Percentiles rank a stretch among this genome's conserved stretches.
Evolutionary conservation across 768 basidiomycete genomes (phyloP).

Genomic region (Phlegmacium glaucopus): DNA sequence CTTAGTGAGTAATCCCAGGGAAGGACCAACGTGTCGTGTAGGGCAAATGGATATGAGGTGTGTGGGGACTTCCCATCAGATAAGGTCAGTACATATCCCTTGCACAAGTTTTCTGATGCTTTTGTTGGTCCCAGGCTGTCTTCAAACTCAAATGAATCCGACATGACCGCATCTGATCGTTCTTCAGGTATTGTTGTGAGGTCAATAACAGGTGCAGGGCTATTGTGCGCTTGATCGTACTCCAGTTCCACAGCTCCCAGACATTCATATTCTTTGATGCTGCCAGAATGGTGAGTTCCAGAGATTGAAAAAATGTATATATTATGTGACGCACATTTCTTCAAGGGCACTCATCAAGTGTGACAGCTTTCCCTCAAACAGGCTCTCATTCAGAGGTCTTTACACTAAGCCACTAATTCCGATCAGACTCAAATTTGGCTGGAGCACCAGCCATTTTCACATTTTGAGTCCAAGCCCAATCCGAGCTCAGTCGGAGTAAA

Average conservation of each 20-base stretch:
- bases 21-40: constrained; percentile 14
- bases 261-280: too few relatives aligned
- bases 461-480: too few relatives aligned
- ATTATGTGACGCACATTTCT: constrained; percentile 5
- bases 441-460: too few relatives aligned
- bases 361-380: too few relatives aligned
- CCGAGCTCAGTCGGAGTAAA: too few relatives aligned
- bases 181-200: background rate
- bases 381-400: too few relatives aligned
- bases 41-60: constrained; percentile 20
- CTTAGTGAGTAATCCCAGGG: background rate
- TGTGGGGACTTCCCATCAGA: constrained; percentile 19
- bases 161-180: background rate
- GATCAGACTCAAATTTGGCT: too few relatives aligned
- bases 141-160: background rate
- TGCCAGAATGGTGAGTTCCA: background rate
- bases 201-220: background rate
- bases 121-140: background rate
- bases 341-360: constrained; percentile 6
- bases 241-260: background rate
- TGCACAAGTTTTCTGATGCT: constrained; percentile 1
- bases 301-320: background rate
- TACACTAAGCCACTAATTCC: too few relatives aligned
- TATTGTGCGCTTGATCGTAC: background rate
- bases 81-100: constrained; percentile 9